Evolutionary conservation across 1,284 basidiomycete species (phyloP), one percentile per base, ranked within the genome.

Genomic region (Wolfiporia cocos): DNA sequence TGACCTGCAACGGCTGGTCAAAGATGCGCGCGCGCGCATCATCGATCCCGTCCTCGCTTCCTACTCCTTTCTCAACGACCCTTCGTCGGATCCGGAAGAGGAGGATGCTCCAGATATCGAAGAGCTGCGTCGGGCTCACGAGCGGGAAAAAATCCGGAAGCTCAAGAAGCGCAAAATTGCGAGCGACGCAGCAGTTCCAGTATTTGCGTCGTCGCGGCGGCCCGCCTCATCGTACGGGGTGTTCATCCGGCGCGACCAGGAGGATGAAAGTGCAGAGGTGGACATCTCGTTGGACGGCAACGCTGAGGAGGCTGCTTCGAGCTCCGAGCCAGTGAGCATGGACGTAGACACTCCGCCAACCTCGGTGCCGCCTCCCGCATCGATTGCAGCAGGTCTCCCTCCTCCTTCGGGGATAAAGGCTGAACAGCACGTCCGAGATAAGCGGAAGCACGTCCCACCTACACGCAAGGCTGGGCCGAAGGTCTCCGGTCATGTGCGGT

Each of bases 1-100:
- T n/a, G 61, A 71, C 24, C 73, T 85, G 2, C 83, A 85, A 55
- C 64, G 64, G 39, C 62, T 83, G 48, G 80, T 86, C 42, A 73
- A 73, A 48, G 62, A 69, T 18, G 71, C 74, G 1, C 68, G 73
- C 34, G 62, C 59, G 19, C 60, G 62, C 5, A 72, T 86, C 19
- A 54, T 86, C 41, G 82, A 85, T 48, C 82, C 82, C 18, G 66
- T 82, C 15, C 63, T 82, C 19, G 61, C 68, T 26, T 54, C 67
- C 55, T 51, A 59, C 34, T 59, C 59, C n/a, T 53, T 56, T 43
- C 62, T 56, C 10, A 52, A 59, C 42, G 55, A 51, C 20, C 57
- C 61, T 15, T 52, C 45, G 58, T 68, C 67, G 4, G 67, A 69
- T 29, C 15, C 32, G 4, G 64, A 68, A 17, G 67, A 72, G 11